Percentiles rank a stretch among this genome's conserved stretches.
phyloP scores from a whole-genome alignment of 1,284 basidiomycete genomes.

The Limonomyces culmigenus region DNA sequence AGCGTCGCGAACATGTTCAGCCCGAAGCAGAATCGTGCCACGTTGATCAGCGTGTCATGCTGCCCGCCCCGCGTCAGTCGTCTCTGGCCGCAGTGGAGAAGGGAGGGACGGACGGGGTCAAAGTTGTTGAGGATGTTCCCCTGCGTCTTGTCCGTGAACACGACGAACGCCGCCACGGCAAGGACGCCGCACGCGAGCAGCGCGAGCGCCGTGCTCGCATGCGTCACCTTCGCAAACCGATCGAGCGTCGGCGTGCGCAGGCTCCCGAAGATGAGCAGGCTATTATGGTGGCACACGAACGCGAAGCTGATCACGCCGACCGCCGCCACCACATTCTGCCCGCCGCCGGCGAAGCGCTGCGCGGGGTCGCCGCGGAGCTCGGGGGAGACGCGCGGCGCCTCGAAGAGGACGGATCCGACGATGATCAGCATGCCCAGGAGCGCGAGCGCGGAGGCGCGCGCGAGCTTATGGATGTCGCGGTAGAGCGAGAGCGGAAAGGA shows the following conservation, averaged over 20 bases:
- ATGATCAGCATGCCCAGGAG: constrained; percentile 91
- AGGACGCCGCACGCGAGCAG: constrained; percentile 72
- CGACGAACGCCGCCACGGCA: constrained; percentile 80
- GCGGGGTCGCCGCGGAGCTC: constrained; percentile 66
- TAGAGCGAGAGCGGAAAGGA: constrained; percentile 94
- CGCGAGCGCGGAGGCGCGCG: constrained; percentile 81
- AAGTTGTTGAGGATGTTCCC: constrained; percentile 95
- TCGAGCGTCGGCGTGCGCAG: constrained; percentile 87
- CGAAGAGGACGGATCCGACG: constrained; percentile 72
- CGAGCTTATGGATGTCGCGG: constrained; percentile 93
- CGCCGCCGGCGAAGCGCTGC: constrained; percentile 55
- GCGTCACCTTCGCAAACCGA: constrained; percentile 87
- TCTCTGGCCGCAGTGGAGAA: too few relatives aligned
- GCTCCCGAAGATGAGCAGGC: constrained; percentile 87
- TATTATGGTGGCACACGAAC: constrained; percentile 87
- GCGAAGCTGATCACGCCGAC: constrained; percentile 95
- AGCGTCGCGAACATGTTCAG: constrained; percentile 98
- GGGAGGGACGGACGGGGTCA: constrained; percentile 48
- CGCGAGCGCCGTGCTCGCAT: constrained; percentile 74
- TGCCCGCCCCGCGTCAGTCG: constrained; percentile 17
- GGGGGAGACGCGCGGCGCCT: constrained; percentile 69
- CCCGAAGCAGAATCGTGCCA: constrained; percentile 91
- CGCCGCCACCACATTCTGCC: constrained; percentile 73
- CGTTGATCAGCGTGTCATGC: constrained; percentile 77
- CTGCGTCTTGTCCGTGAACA: constrained; percentile 89